These are phyloP conservation scores for Arachis stenosperma DNA, from an alignment of 306 rosid genomes.

Conservation along the genomic window DNA sequence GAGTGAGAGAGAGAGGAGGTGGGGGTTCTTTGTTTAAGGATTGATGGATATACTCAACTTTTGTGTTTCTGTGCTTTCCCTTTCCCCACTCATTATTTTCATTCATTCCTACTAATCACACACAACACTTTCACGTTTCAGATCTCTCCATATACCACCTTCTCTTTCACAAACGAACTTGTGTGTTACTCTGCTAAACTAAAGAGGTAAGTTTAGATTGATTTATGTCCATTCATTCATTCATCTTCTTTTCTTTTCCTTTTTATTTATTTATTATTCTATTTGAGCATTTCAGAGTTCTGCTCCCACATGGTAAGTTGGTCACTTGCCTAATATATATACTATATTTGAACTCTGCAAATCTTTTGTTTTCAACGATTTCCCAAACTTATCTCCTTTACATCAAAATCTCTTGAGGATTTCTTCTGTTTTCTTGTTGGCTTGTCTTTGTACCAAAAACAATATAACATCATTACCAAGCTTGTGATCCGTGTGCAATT, in stretches of 20 bases:
- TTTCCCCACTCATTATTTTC: conserved; percentile 28
- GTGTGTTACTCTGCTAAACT: conserved; percentile 23
- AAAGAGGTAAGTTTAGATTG: conserved; percentile 15
- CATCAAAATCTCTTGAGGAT: conserved; percentile 23
- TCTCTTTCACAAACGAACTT: neutral
- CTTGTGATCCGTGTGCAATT: conserved; percentile 4
- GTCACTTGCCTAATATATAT: neutral
- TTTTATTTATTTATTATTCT: neutral
- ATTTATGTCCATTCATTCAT: conserved; percentile 1
- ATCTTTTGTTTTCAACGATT: neutral
- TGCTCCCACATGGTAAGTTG: conserved; percentile 21
- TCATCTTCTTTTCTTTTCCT: neutral
- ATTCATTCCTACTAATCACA: conserved; percentile 36
- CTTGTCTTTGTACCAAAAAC: neutral
- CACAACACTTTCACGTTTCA: neutral
- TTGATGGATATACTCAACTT: too few relatives aligned
- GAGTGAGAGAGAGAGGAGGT: too few relatives aligned
- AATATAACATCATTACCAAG: conserved; percentile 25
- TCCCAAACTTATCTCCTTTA: neutral
- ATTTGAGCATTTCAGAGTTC: neutral
- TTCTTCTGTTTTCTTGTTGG: conserved; percentile 10
- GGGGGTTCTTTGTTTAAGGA: too few relatives aligned
- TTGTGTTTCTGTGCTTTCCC: neutral
- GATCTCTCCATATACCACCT: neutral
- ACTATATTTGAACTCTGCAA: neutral